Conservation (phyloP, 148 eudicot genomes). For the Simmondsia chinensis region DNA sequence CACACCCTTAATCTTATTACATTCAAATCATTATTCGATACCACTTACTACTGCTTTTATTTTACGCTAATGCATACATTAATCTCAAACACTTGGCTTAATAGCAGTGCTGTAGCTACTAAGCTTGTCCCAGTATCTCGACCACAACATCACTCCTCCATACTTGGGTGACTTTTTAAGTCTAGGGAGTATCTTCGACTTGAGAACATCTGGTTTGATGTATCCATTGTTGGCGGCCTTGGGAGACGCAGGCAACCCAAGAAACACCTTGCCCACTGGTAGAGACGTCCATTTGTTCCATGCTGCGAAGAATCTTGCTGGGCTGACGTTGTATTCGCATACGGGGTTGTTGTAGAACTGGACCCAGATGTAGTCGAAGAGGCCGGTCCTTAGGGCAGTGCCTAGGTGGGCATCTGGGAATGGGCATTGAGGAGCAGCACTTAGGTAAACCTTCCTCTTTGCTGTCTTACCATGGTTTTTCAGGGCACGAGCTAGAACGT, state of each 20-base stretch:
- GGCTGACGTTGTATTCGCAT: constrained; percentile 4
- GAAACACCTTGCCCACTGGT: constrained; percentile 11
- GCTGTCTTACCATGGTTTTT: not conserved
- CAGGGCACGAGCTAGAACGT: constrained; percentile 2
- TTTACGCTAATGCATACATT: no score
- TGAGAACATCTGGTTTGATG: constrained; percentile 7
- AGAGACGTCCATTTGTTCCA: constrained; percentile 20
- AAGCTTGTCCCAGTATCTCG: constrained; percentile 12
- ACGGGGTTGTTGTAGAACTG: constrained; percentile 18
- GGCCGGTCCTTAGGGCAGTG: constrained; percentile 9
- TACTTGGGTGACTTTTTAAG: constrained; percentile 22
- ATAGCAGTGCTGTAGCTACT: constrained; percentile 4
- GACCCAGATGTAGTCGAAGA: constrained; percentile 19
- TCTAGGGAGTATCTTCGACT: constrained; percentile 13
- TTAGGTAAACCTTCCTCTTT: constrained; percentile 10
- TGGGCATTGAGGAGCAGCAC: constrained; percentile 25
- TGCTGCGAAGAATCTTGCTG: not conserved
- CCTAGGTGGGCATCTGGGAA: constrained; percentile 10
- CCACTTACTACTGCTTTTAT: no score
- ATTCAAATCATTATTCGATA: no score
- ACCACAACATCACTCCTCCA: constrained; percentile 32
- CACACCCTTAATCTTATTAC: no score
- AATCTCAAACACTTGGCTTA: no score
- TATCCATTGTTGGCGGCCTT: constrained; percentile 20
- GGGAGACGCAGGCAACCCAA: constrained; percentile 25